Conservation (phyloP, 2,329 filamentous ascomycete genomes). For the Colletotrichum tabaci region DNA sequence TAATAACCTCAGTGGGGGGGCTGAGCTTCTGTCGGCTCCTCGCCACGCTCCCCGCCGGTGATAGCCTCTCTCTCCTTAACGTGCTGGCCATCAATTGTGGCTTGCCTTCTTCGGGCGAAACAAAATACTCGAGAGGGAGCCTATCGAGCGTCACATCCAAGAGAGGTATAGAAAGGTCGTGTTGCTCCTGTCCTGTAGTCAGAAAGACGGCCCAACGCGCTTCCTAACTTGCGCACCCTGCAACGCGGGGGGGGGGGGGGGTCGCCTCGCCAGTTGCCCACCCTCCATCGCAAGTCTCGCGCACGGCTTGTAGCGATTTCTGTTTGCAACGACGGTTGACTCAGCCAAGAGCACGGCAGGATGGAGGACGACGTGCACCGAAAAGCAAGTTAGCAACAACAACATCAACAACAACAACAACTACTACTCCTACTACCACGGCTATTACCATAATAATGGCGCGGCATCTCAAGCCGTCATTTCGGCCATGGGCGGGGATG, state of each 20-base stretch:
- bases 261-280: conserved; percentile 6
- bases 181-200: not conserved
- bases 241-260: not conserved
- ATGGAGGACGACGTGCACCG: conserved; percentile 4
- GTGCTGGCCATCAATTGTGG: conserved; percentile 10
- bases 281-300: conserved; percentile 1
- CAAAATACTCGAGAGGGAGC: not conserved
- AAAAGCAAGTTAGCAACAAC: not conserved
- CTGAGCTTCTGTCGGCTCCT: conserved; percentile 26
- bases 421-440: not conserved
- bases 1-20: conserved; percentile 29
- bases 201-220: not conserved
- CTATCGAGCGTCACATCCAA: no score
- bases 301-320: conserved; percentile 2
- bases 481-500: conserved; percentile 27
- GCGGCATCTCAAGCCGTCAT: conserved; percentile 30
- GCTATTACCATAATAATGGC: conserved; percentile 4
- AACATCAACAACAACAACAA: not conserved
- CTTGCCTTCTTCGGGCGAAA: conserved; percentile 21
- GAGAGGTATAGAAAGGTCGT: conserved; percentile 19
- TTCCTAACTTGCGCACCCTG: conserved; percentile 25
- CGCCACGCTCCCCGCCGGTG: conserved; percentile 23
- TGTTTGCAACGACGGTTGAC: conserved; percentile 6
- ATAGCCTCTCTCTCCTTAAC: conserved; percentile 27
- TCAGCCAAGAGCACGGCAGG: not conserved